A percentile compares a stretch with the other conserved stretches of the same genome.
These are phyloP conservation scores for Microdochium trichocladiopsis DNA, from an alignment of 2,329 filamentous ascomycete species.

Conservation along the genomic window DNA sequence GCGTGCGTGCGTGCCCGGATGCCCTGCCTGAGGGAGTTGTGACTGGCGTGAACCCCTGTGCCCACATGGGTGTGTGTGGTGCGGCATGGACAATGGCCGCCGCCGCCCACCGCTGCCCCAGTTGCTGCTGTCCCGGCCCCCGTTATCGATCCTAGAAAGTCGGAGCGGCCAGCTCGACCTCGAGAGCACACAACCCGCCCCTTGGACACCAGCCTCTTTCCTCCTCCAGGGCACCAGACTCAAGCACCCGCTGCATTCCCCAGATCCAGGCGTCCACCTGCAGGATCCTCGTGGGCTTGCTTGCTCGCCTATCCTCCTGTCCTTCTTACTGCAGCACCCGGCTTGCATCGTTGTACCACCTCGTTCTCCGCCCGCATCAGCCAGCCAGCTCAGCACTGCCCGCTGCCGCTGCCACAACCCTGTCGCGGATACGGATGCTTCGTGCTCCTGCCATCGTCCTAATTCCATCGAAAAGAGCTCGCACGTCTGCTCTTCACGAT, in stretches of 20 bases:
- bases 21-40: too few relatives aligned
- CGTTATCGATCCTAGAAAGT: not conserved
- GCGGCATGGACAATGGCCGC: too few relatives aligned
- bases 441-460: slow-evolving; percentile 14
- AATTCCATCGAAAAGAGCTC: slow-evolving; percentile 7
- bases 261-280: not conserved
- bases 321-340: not conserved
- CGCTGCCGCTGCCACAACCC: slow-evolving; percentile 5
- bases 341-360: too few relatives aligned
- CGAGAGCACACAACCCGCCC: not conserved
- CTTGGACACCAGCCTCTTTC: not conserved
- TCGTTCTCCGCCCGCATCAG: slow-evolving; percentile 4
- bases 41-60: not conserved
- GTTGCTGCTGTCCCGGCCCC: not conserved
- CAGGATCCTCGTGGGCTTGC: not conserved
- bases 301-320: not conserved
- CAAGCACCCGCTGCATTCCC: not conserved
- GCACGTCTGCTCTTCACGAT: slow-evolving; percentile 7
- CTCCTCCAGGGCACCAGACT: not conserved
- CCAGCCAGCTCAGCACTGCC: not conserved
- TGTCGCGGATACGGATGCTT: slow-evolving; percentile 19
- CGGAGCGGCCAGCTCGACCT: not conserved
- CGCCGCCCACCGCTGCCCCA: too few relatives aligned
- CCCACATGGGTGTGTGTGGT: not conserved
- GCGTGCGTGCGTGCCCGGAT: too few relatives aligned